phyloP scores from a whole-genome alignment of 1,139 yeast species.

The Blastobotrys serpentis region DNA sequence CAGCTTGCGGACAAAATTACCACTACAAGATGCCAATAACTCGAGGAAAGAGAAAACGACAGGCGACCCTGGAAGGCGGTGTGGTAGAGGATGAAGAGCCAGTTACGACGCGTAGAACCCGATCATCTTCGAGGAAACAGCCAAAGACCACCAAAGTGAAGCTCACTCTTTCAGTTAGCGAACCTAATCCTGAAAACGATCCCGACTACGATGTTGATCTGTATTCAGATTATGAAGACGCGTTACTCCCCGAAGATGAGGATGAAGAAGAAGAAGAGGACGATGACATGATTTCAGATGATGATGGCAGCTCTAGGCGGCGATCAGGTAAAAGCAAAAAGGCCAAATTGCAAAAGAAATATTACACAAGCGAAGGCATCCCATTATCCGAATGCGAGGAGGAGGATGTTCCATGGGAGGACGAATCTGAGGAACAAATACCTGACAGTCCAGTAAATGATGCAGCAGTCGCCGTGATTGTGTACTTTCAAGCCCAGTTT shows the following conservation, averaged over 20 bases:
- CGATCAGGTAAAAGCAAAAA: conserved; percentile 2
- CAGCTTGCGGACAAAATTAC: too few relatives aligned
- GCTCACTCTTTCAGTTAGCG: conserved; percentile 3
- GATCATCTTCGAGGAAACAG: conserved; percentile 5
- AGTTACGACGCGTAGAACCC: conserved; percentile 1
- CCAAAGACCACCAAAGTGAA: not conserved
- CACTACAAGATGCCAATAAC: not conserved
- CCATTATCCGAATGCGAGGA: conserved; percentile 21
- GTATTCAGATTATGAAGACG: conserved; percentile 12
- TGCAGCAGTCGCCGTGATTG: conserved; percentile 37
- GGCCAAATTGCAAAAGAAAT: conserved; percentile 11
- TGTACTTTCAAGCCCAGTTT: conserved; percentile 38
- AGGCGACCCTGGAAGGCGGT: conserved; percentile 12
- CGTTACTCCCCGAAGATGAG: conserved; percentile 12
- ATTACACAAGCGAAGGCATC: conserved; percentile 6
- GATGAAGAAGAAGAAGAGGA: conserved; percentile 10
- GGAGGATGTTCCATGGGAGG: conserved; percentile 35
- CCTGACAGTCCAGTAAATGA: conserved; percentile 24
- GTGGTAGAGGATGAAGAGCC: conserved; percentile 6
- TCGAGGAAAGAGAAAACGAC: conserved; percentile 9
- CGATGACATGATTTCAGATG: conserved; percentile 13
- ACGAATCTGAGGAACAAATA: conserved; percentile 23
- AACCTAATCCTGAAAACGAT: conserved; percentile 3
- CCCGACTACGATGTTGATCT: conserved; percentile 7
- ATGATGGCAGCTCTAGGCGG: conserved; percentile 5